Evolutionary conservation across 1,284 basidiomycete species (phyloP).

Genomic region (Phaffia rhodozyma): DNA sequence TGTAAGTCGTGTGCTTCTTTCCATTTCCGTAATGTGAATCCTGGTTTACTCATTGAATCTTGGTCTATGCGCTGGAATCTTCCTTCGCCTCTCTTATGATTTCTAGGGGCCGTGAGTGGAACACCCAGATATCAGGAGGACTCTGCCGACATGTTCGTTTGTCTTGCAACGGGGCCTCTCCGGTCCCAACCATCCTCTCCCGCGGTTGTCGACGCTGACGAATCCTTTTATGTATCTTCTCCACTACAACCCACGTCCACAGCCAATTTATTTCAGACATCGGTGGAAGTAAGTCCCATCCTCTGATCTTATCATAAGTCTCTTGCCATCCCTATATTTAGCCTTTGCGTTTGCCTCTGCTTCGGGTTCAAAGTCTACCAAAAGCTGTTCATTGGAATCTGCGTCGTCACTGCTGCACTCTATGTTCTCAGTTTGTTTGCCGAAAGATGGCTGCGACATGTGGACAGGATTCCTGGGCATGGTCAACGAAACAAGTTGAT

Average conservation of each 20-base stretch:
- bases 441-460: slow-evolving; percentile 40
- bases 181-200: no score
- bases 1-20: background rate
- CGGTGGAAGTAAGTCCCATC: no score
- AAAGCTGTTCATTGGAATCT: slow-evolving; percentile 36
- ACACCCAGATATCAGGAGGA: no score
- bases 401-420: slow-evolving; percentile 23
- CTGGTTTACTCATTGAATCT: no score
- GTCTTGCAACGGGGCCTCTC: no score
- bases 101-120: no score
- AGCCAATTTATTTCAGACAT: no score
- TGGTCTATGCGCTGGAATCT: no score
- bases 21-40: no score
- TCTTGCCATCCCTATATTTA: background rate
- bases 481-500: slow-evolving; percentile 31
- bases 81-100: background rate
- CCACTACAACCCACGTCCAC: no score
- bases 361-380: slow-evolving; percentile 19
- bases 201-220: slow-evolving; percentile 22
- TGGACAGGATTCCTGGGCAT: slow-evolving; percentile 40
- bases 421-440: slow-evolving; percentile 36
- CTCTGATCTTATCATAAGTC: background rate
- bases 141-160: no score
- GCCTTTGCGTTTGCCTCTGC: background rate
- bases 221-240: background rate